Conservation (phyloP, 331 rosid genomes). For the Acacia concinna region DNA sequence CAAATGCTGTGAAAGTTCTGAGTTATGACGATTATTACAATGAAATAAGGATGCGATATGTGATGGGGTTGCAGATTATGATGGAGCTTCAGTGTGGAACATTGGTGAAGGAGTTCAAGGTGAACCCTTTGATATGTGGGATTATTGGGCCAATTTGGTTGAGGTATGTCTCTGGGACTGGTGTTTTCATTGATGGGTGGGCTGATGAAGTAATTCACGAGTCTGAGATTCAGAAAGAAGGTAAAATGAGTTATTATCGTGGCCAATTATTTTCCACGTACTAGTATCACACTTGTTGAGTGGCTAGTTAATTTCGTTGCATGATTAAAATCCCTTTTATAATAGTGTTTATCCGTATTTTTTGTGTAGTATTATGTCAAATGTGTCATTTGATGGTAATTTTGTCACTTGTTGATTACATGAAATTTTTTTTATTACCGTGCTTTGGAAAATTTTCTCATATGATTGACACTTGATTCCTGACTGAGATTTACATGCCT, state of each 20-base stretch:
- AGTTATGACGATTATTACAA: constrained; percentile 53
- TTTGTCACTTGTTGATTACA: neutral
- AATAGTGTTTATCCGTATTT: neutral
- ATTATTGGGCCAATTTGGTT: constrained; percentile 80
- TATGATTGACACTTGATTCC: constrained; percentile 1
- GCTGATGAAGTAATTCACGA: constrained; percentile 51
- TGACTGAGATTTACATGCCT: neutral
- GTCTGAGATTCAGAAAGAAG: constrained; percentile 61
- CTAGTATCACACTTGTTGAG: constrained; percentile 1
- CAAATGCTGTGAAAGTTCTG: neutral
- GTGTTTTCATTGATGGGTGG: constrained; percentile 66
- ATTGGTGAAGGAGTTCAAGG: constrained; percentile 72
- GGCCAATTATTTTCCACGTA: neutral
- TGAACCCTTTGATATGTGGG: constrained; percentile 77
- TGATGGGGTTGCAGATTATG: constrained; percentile 77
- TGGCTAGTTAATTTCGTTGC: neutral
- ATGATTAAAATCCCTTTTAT: neutral
- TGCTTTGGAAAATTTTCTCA: constrained; percentile 21
- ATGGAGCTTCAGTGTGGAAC: constrained; percentile 78
- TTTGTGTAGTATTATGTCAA: neutral
- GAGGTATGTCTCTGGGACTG: constrained; percentile 66
- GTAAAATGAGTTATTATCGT: constrained; percentile 35
- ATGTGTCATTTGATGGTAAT: constrained; percentile 10
- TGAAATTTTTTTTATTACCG: neutral
- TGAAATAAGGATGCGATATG: constrained; percentile 66